These are phyloP conservation scores for Talaromyces nanjingensis DNA, from an alignment of 495 filamentous ascomycete species.

Conservation along the genomic window DNA sequence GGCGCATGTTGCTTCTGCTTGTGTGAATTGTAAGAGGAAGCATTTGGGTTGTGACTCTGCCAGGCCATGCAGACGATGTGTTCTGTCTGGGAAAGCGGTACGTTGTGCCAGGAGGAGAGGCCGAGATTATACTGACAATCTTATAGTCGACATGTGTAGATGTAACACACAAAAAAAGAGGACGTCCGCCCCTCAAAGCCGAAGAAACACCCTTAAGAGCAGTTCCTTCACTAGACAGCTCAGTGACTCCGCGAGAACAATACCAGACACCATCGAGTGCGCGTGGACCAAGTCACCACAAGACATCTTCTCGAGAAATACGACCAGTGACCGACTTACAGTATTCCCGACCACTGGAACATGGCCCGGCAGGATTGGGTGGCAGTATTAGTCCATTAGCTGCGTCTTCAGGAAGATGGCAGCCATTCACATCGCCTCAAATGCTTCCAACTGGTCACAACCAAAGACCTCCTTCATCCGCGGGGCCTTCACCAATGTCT, in stretches of 20 bases:
- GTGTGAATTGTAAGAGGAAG: conserved; percentile 94
- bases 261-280: conserved; percentile 20
- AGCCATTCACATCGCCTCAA: conserved; percentile 28
- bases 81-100: conserved; percentile 59
- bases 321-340: conserved; percentile 40
- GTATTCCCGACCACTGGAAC: conserved; percentile 8
- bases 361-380: conserved; percentile 17
- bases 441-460: conserved; percentile 24
- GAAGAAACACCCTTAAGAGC: conserved; percentile 49
- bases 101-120: conserved; percentile 20
- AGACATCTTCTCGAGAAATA: conserved; percentile 37
- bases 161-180: conserved; percentile 94
- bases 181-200: conserved; percentile 83
- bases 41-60: conserved; percentile 75
- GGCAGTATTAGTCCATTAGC: conserved; percentile 19
- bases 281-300: conserved; percentile 28
- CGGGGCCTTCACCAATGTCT: conserved; percentile 18
- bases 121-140: conserved; percentile 11
- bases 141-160: conserved; percentile 80
- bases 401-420: conserved; percentile 31
- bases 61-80: conserved; percentile 56
- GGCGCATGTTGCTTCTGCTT: conserved; percentile 93
- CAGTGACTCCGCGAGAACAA: conserved; percentile 19
- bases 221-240: conserved; percentile 25
- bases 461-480: conserved; percentile 34